Evolutionary conservation across 2,329 filamentous ascomycete genomes (phyloP).

Genomic region (Diaporthe sp.): DNA sequence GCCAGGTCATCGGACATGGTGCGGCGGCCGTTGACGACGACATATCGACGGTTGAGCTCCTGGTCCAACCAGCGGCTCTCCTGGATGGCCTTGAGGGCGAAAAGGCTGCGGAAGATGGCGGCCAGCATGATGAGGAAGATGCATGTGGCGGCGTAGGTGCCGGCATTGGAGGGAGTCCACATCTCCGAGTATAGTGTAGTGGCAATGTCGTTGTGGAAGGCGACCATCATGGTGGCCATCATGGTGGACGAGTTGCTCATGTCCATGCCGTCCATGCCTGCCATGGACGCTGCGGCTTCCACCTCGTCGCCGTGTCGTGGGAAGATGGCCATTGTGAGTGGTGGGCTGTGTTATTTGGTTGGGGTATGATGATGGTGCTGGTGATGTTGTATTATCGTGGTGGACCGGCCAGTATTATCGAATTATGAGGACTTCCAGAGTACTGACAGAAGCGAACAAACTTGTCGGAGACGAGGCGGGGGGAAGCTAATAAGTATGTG

Average conservation of each 20-base stretch:
- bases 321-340: constrained; percentile 31
- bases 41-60: constrained; percentile 81
- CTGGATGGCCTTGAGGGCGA: constrained; percentile 78
- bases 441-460: background rate
- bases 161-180: constrained; percentile 81
- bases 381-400: background rate
- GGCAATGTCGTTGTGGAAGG: constrained; percentile 71
- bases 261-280: constrained; percentile 42
- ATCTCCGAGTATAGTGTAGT: constrained; percentile 70
- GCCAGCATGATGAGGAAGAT: constrained; percentile 89
- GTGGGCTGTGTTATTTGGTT: background rate
- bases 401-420: background rate
- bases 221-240: constrained; percentile 63
- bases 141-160: constrained; percentile 88
- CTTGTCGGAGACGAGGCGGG: background rate
- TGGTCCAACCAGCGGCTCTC: constrained; percentile 76
- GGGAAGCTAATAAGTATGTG: background rate
- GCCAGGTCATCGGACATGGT: constrained; percentile 71
- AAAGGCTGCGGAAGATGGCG: constrained; percentile 75
- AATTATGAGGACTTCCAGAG: constrained; percentile 24
- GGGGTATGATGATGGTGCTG: background rate
- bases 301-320: constrained; percentile 33
- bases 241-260: constrained; percentile 41
- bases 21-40: constrained; percentile 77
- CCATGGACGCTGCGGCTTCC: constrained; percentile 47